Evolutionary conservation across 2,329 filamentous ascomycete genomes (phyloP).

Genomic region (Coniochaeta sp.): DNA sequence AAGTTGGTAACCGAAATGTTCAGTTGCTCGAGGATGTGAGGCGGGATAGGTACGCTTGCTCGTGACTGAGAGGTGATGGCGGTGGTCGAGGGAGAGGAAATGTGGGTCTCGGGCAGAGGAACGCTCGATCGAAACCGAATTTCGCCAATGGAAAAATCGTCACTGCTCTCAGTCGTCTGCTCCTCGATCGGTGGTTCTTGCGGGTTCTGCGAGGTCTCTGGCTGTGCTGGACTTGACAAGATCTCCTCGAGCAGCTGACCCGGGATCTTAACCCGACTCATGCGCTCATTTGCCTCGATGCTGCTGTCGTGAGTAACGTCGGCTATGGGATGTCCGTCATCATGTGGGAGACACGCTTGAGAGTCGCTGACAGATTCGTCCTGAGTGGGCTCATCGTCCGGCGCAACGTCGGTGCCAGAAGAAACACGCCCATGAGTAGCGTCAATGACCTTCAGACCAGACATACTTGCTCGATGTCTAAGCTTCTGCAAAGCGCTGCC

Average conservation of each 20-base stretch:
- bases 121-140: neutral
- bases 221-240: neutral
- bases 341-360: neutral
- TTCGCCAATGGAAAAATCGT: neutral
- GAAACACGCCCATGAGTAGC: neutral
- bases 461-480: neutral
- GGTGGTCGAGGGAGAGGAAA: neutral
- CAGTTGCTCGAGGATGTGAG: slow-evolving; percentile 46
- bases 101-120: neutral
- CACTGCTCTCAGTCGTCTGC: neutral
- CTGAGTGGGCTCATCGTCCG: neutral
- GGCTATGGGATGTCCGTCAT: neutral
- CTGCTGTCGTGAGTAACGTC: neutral
- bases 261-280: neutral
- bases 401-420: neutral
- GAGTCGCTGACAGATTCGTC: neutral
- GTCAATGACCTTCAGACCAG: neutral
- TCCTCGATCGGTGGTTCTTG: neutral
- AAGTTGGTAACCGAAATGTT: slow-evolving; percentile 48
- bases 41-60: slow-evolving; percentile 39
- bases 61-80: neutral
- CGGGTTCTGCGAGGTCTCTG: neutral
- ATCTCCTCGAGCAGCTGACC: neutral
- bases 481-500: neutral
- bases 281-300: neutral